Base-by-base conservation (phyloP, 306 rosid species). In the Macrotyloma uniflorum region DNA sequence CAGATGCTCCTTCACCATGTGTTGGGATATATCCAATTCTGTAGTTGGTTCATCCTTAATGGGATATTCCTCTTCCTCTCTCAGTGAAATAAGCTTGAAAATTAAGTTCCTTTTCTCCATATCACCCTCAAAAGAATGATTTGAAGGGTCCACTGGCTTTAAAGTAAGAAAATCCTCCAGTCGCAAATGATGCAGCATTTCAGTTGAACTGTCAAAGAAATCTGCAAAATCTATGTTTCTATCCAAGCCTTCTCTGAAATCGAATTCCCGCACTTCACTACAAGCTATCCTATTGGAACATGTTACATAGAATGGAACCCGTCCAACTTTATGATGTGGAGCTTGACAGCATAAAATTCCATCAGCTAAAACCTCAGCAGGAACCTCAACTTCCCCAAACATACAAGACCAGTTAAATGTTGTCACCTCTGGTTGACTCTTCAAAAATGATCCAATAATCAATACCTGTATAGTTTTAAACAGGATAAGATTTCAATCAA, bases 331-430 rank as follows among this genome's bases (percentile, higher is more conserved):
- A 71, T 87, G 95, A 75, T 84, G 82, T 1, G 98, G 98, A 85
- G 98, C 92, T 62, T 62, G 79, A 81, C 98, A 93, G 82, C 91
- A 88, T 75, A 93, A 85, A 81, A 91, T 81, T 47, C 98, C 98
- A 88, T 84, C 77, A 19, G 89, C 88, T 88, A 93, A 77, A 82
- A 91, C 82, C 80, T 85, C 90, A 26, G 95, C 97, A 47, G 92
- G 88, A 82, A 91, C 98, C 89, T 93, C 98, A 59, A 91, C 89
- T 86, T 93, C 98, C 77, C 98, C 98, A 71, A 91, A 93, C 98
- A 93, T 93, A 74, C 98, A 91, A 13, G 97, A 93, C 98, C 98
- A 93, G 32, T 85, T 76, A 55, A 73, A 81, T 54, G 83, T 78
- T 72, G 72, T 79, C 53, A 79, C 83, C 70, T 80, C 86, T 33